Conservation (phyloP, 1,139 yeast genomes). For the Hanseniaspora sp. region DNA sequence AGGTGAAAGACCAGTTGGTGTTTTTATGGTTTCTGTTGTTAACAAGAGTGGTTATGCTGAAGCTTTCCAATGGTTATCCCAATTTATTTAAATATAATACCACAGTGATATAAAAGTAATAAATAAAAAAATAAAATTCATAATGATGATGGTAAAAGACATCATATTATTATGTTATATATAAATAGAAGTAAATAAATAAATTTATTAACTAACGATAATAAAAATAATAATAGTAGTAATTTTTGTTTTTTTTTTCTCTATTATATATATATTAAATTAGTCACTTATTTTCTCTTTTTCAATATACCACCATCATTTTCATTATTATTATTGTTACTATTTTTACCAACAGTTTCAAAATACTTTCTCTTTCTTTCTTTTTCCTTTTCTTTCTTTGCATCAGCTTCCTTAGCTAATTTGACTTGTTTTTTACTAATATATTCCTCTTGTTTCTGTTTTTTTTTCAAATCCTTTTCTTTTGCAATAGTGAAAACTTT, state of each 20-base stretch:
- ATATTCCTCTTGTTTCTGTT: slow-evolving; percentile 61
- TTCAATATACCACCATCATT: slow-evolving; percentile 20
- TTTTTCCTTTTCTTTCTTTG: slow-evolving; percentile 61
- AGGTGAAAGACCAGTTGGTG: slow-evolving; percentile 83
- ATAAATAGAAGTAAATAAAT: neutral
- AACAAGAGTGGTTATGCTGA: slow-evolving; percentile 96
- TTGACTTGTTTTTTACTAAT: slow-evolving; percentile 62
- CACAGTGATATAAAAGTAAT: too few species aligned
- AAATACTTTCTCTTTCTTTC: slow-evolving; percentile 83
- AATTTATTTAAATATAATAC: slow-evolving; percentile 50
- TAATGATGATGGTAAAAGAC: neutral
- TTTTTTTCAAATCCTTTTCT: slow-evolving; percentile 74
- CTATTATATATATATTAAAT: neutral
- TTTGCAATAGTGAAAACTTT: slow-evolving; percentile 74
- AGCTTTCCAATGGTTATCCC: slow-evolving; percentile 93
- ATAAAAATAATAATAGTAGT: neutral
- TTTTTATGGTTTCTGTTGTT: slow-evolving; percentile 93
- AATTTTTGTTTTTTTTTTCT: neutral
- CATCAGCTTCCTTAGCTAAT: slow-evolving; percentile 56
- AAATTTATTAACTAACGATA: neutral
- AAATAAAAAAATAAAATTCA: too few species aligned
- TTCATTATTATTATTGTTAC: slow-evolving; percentile 34
- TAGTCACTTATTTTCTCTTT: slow-evolving; percentile 21
- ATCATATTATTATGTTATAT: neutral
- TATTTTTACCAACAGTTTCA: slow-evolving; percentile 61